phyloP scores from a whole-genome alignment of 2,329 filamentous ascomycete species.

The Phialemonium atrogriseum region DNA sequence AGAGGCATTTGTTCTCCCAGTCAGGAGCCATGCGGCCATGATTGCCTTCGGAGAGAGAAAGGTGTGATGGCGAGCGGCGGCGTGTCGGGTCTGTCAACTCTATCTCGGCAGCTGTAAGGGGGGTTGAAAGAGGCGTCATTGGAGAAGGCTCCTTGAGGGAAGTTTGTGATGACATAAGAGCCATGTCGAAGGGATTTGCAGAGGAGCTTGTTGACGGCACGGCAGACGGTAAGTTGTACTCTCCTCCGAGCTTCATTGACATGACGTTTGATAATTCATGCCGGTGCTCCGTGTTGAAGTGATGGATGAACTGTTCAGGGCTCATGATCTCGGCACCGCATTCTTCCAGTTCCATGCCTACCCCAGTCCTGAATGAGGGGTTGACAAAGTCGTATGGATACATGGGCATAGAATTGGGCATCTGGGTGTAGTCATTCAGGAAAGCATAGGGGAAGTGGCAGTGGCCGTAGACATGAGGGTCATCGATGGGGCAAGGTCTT shows the following conservation, averaged over 20 bases:
- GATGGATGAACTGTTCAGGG: slow-evolving; percentile 14
- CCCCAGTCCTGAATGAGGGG: slow-evolving; percentile 8
- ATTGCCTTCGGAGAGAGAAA: slow-evolving; percentile 8
- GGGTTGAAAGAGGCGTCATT: slow-evolving; percentile 1
- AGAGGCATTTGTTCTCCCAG: slow-evolving; percentile 19
- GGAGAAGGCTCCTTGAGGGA: background rate
- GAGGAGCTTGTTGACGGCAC: too few relatives aligned
- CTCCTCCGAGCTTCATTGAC: too few relatives aligned
- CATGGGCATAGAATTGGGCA: too few relatives aligned
- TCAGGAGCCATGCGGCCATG: slow-evolving; percentile 7
- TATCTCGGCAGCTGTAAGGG: background rate
- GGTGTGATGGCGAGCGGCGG: slow-evolving; percentile 12
- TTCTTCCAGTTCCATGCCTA: slow-evolving; percentile 10
- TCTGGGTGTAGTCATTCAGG: slow-evolving; percentile 7
- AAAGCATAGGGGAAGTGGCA: slow-evolving; percentile 14
- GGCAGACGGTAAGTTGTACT: too few relatives aligned
- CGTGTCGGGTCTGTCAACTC: slow-evolving; percentile 4
- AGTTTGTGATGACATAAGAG: background rate
- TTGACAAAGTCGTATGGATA: slow-evolving; percentile 8
- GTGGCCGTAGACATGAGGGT: slow-evolving; percentile 13
- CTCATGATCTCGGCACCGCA: slow-evolving; percentile 16
- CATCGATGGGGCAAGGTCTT: slow-evolving; percentile 14
- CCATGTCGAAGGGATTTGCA: too few relatives aligned
- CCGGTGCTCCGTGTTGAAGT: slow-evolving; percentile 17
- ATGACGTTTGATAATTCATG: slow-evolving; percentile 9